Conservation (phyloP, 176 grass and related monocot species). For the barley (Hordeum vulgare) region MorexV3_pseudomolecules_assembly NC_058521.1:495581908-495582407, state of each 20-base stretch:
- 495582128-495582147: neutral
- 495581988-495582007: neutral
- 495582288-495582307: constrained; percentile 43
- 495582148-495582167: constrained; percentile 9
- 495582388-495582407: constrained; percentile 31
- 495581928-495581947: neutral
- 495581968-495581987: neutral
- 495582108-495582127: constrained; percentile 10
- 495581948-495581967: neutral
- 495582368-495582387: constrained; percentile 20
- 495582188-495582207: constrained; percentile 23
- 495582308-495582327: constrained; percentile 36
- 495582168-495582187: constrained; percentile 10
- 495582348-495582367: constrained; percentile 13
- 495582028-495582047: neutral
- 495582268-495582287: constrained; percentile 28
- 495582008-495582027: neutral
- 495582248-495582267: constrained; percentile 34
- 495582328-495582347: constrained; percentile 41
- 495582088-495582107: constrained; percentile 12
- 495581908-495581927: neutral
- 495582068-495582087: neutral
- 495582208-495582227: constrained; percentile 17
- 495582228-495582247: constrained; percentile 22
- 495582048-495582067: no score